phyloP scores from a whole-genome alignment of 768 basidiomycete genomes.

The Leccinum rimulosum region DNA sequence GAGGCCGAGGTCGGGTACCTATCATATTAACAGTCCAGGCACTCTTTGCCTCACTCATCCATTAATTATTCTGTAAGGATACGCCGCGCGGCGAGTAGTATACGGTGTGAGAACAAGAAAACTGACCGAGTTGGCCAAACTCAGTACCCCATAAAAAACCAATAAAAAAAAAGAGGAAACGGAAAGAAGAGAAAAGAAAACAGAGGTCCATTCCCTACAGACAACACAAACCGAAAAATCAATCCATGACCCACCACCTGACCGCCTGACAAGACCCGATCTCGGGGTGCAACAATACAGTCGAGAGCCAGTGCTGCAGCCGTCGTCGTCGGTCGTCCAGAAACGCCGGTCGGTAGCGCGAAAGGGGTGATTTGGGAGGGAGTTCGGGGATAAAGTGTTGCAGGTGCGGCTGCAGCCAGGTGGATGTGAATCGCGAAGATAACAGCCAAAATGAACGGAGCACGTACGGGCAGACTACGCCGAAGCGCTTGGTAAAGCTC shows the following conservation, averaged over 20 bases:
- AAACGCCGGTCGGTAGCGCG: slow-evolving; percentile 66
- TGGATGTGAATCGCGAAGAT: neutral
- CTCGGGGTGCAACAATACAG: slow-evolving; percentile 67
- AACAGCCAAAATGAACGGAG: neutral
- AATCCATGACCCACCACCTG: slow-evolving; percentile 58
- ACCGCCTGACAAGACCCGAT: slow-evolving; percentile 62
- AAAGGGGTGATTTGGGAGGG: slow-evolving; percentile 67
- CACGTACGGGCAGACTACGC: slow-evolving; percentile 50
- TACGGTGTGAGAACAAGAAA: neutral
- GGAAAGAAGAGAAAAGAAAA: neutral
- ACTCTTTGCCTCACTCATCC: too few species aligned
- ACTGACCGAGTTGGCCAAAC: neutral
- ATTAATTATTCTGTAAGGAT: neutral
- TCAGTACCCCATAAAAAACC: neutral
- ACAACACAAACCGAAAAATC: neutral
- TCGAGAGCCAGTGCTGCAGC: slow-evolving; percentile 65
- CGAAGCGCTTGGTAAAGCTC: slow-evolving; percentile 48
- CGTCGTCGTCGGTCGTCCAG: slow-evolving; percentile 59
- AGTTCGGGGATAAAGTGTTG: slow-evolving; percentile 52
- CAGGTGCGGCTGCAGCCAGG: slow-evolving; percentile 37
- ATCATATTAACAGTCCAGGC: neutral
- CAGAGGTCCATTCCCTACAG: neutral
- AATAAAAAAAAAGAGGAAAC: neutral
- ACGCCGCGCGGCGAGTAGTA: neutral
- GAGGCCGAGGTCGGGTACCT: neutral